Base-by-base conservation (phyloP, 768 basidiomycete species). In the Suillus subalutaceus region DNA sequence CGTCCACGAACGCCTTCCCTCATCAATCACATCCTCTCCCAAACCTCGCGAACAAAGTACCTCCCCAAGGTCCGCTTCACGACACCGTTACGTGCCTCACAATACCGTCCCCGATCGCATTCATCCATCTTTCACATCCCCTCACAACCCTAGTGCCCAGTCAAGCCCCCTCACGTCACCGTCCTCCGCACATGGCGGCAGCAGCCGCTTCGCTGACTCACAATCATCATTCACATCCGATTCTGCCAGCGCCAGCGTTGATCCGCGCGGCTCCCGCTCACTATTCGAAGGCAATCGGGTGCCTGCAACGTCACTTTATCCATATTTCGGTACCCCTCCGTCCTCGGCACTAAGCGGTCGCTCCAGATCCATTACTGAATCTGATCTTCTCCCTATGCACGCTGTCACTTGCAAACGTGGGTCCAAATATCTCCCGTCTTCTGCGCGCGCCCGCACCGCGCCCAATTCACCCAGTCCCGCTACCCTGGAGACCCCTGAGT, bases 101-200 rank as follows among this genome's bases (percentile, higher is more conserved):
- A 46, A 53, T 12, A 64, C 65, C 5, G 40, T 41, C 10, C 67
- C 67, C 4, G 3, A 48, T n/a, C 66, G 53, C 35, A 53, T 55
- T 1, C 65, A 48, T 9, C 43, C 64, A 10, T 44, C 63, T 6
- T 13, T 57, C 23, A 2, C 18, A 3, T 53, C 40, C 23, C 35
- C 15, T 32, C 67, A 59, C 7, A 37, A 55, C 20, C 20, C 72
- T 1, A 75, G 76, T 40, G 1, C 66, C 12, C 70, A 74, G 0
- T 76, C 75, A 3, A 75, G 75, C 0, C 75, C 76, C 4, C 61
- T 69, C 52, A 76, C 72, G 0, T 72, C 75, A 0, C 68, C 73
- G 1, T 76, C 74, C 8, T 76, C 70, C 1, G 71, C 40, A 3
- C 63, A 68, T 62, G 70, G 69, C 48, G 10, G 59, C 26, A 60